Conservation (phyloP, 331 rosid species). For the Phaseolus coccineus region DNA sequence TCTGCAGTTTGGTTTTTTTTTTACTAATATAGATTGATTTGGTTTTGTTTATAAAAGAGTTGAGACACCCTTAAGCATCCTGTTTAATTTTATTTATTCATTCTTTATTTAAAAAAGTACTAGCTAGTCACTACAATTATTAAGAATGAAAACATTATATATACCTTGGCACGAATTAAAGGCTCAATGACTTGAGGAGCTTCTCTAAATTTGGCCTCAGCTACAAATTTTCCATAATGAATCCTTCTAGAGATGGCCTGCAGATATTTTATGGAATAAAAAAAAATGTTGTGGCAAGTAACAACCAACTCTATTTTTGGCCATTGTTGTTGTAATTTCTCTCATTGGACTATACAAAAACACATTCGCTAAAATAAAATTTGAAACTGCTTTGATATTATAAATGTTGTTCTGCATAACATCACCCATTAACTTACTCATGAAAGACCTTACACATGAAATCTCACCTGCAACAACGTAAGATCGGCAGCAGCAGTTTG, state of each 20-base stretch:
- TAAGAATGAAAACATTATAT: slow-evolving; percentile 26
- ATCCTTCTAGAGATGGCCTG: slow-evolving; percentile 83
- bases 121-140: background rate
- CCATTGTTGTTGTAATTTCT: background rate
- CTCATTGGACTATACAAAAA: background rate
- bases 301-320: background rate
- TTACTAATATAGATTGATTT: no score
- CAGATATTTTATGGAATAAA: slow-evolving; percentile 7
- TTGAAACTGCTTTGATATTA: background rate
- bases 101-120: no score
- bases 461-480: slow-evolving; percentile 70
- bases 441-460: background rate
- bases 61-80: no score
- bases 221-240: slow-evolving; percentile 81
- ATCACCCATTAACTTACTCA: background rate
- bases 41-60: no score
- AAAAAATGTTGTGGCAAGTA: background rate
- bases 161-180: slow-evolving; percentile 70
- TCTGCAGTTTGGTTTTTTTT: no score
- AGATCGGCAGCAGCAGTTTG: slow-evolving; percentile 77
- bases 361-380: background rate
- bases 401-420: background rate
- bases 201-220: slow-evolving; percentile 76
- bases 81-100: no score
- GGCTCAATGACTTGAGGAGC: slow-evolving; percentile 64